Conservation (phyloP, 495 filamentous ascomycete genomes). For the Lophium mytilinum region DNA sequence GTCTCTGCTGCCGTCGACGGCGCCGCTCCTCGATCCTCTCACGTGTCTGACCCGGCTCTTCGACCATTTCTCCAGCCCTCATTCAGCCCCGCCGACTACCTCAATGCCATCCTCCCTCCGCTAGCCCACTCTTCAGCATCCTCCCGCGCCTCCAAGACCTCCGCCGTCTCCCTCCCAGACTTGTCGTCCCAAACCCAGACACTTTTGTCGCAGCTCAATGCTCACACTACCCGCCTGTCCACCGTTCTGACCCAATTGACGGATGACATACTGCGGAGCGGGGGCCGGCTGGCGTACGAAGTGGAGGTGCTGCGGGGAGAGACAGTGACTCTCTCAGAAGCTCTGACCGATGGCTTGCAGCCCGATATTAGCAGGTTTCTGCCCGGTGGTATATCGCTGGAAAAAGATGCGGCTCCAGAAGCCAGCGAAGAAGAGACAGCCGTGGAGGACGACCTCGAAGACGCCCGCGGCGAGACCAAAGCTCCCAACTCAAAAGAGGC, state of each 20-base stretch:
- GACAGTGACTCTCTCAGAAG: conserved; percentile 64
- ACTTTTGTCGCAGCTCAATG: conserved; percentile 74
- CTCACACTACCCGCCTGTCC: conserved; percentile 79
- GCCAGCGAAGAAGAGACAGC: neutral
- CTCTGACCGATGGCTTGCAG: conserved; percentile 60
- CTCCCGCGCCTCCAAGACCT: conserved; percentile 27
- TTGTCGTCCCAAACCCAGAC: conserved; percentile 75
- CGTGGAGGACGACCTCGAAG: neutral
- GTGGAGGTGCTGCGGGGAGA: conserved; percentile 90
- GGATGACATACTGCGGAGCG: conserved; percentile 85
- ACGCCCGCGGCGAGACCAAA: neutral
- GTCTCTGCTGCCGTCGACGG: conserved; percentile 5
- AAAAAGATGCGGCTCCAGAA: conserved; percentile 10
- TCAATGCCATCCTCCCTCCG: conserved; percentile 66
- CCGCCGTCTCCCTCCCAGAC: conserved; percentile 59
- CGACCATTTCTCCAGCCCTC: conserved; percentile 60
- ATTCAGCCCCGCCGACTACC: conserved; percentile 74
- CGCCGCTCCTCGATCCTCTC: conserved; percentile 27
- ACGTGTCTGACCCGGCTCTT: conserved; percentile 53
- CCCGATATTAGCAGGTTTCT: conserved; percentile 65
- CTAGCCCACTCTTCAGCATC: conserved; percentile 41
- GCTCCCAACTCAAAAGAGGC: conserved; percentile 11
- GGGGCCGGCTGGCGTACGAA: conserved; percentile 82
- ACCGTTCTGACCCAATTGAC: conserved; percentile 77
- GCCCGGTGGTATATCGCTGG: conserved; percentile 39